These are phyloP conservation scores for Moesziomyces aphidis DNA, from an alignment of 1,284 basidiomycete species.

Conservation along the genomic window DNA sequence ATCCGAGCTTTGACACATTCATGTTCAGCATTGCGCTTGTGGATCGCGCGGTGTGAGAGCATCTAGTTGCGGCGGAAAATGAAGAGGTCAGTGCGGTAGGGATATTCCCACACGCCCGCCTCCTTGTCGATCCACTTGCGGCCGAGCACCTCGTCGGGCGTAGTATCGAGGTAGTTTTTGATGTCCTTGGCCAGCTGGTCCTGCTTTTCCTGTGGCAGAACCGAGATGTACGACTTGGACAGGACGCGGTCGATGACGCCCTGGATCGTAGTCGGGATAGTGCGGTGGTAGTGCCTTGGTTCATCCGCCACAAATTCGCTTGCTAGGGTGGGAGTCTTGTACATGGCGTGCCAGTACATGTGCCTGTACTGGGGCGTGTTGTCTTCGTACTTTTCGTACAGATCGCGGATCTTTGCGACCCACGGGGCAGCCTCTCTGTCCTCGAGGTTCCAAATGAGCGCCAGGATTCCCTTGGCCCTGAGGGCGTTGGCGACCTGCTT, in stretches of 20 bases:
- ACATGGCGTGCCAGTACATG: conserved; percentile 61
- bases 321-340: conserved; percentile 38
- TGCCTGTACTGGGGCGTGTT: conserved; percentile 63
- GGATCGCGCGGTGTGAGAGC: not conserved
- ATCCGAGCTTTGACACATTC: no score
- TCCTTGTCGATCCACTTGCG: conserved; percentile 61
- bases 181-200: conserved; percentile 27
- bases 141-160: conserved; percentile 39
- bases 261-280: conserved; percentile 53
- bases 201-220: conserved; percentile 46
- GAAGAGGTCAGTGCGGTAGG: conserved; percentile 46
- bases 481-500: conserved; percentile 43
- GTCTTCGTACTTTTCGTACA: conserved; percentile 60
- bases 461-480: conserved; percentile 51
- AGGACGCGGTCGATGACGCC: conserved; percentile 51
- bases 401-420: conserved; percentile 57
- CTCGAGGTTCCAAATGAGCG: conserved; percentile 65
- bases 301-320: conserved; percentile 37
- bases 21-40: no score
- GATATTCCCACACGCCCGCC: conserved; percentile 59
- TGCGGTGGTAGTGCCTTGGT: conserved; percentile 41
- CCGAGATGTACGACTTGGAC: conserved; percentile 61
- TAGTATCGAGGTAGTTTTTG: conserved; percentile 31
- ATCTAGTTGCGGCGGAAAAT: conserved; percentile 44
- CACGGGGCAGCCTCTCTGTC: conserved; percentile 60